Base-by-base conservation (phyloP, 2,329 filamentous ascomycete genomes). In the Cryoendolithus antarcticus region DNA sequence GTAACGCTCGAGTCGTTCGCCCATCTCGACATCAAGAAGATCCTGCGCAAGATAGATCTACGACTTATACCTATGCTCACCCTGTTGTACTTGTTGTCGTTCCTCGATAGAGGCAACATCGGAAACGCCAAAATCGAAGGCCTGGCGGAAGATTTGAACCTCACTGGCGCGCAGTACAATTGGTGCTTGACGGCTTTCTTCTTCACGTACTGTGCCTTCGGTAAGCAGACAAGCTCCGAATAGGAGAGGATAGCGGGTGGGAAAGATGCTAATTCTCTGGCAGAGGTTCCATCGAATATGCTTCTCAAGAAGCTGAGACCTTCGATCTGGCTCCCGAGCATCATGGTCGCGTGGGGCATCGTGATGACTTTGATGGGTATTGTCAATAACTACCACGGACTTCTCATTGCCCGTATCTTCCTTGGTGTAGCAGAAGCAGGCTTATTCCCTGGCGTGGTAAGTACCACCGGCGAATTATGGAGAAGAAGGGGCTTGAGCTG, bases 141-240 rank as follows among this genome's bases (percentile, higher is more conserved):
- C 8, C 44, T 50, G 12, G 44, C 44, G 39, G 40, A 45, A 21
- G 48, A 43, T 11, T 33, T 50, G 1, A 33, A 32, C n/a, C 40
- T 50, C 6, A 35, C 39, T 4, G 46, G 44, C 5, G 43, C 42
- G 28, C 48, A 50, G 30, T 48, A 47, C 41, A 48, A 48, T 36
- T 71, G 27, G 73, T 89, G 66, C 69, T 69, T 1, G 24, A 27
- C 24, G 67, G 71, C 2, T 60, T 66, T 4, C 93, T 86, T 63
- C 88, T 88, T 57, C 67, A 72, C 12, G 74, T 77, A 0, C 67
- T 93, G 7, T 83, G 81, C 30, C 80, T 93, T 49, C 93, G 93
- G 65, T 93, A 93, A 63, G 70, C 93, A 36, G 86, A 82, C 1
- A 93, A 93, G 57, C 3, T 19, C 7, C 6, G 24, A 6, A 4